Conservation (phyloP, 2,329 filamentous ascomycete species). For the Sordariomycetes sp. region DNA sequence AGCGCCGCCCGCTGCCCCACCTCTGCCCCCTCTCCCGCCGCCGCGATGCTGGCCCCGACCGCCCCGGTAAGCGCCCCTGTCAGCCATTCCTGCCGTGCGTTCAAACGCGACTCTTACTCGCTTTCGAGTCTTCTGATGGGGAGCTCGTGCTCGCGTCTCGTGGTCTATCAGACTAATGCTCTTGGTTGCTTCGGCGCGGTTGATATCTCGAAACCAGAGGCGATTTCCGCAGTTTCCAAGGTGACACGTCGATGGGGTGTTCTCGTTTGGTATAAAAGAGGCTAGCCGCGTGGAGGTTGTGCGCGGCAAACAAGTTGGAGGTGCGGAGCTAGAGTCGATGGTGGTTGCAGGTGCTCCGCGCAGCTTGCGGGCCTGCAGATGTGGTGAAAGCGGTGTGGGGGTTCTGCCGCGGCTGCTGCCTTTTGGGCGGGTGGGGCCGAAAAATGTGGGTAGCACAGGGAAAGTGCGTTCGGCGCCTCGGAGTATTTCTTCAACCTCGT, state of each 20-base stretch:
- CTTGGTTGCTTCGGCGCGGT: neutral
- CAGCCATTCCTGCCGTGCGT: constrained; percentile 5
- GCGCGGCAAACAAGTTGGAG: neutral
- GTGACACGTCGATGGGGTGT: neutral
- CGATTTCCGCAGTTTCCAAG: neutral
- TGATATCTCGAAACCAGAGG: neutral
- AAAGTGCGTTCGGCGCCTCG: neutral
- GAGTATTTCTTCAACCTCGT: neutral
- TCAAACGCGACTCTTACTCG: neutral
- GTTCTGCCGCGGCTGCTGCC: neutral
- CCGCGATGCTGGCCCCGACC: constrained; percentile 31
- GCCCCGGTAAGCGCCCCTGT: constrained; percentile 20
- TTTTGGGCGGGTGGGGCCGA: neutral
- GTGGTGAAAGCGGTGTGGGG: neutral
- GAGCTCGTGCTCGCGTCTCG: neutral
- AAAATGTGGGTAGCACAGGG: neutral
- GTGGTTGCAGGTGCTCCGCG: neutral
- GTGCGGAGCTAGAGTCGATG: neutral
- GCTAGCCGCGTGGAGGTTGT: constrained; percentile 1
- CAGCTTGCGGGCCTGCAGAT: neutral
- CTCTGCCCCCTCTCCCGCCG: constrained; percentile 28
- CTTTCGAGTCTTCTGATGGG: neutral
- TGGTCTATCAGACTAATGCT: neutral
- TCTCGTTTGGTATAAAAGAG: constrained; percentile 1
- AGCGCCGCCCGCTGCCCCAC: constrained; percentile 21